Evolutionary conservation across 129 eudicot species (phyloP), one percentile per base, ranked within the genome.

Genomic region (Silybum marianum): DNA sequence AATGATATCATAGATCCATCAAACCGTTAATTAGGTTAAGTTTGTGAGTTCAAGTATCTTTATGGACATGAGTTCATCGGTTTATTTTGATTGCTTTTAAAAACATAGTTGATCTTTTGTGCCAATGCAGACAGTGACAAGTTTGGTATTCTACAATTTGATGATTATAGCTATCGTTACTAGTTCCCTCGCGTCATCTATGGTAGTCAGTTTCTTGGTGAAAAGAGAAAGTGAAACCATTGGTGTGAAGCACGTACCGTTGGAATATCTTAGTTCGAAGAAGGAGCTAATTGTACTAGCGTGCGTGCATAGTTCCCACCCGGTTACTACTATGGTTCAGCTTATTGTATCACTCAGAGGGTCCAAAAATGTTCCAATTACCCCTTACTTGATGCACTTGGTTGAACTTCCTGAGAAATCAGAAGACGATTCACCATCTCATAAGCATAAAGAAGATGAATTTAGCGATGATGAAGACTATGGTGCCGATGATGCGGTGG

Each of bases 321-420:
- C 88, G 1, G 97, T 94, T 28, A 73, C 88, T 42, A 83, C 97
- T 9, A 86, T 92, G 89, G 89, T 94, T n/a, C 87, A 89, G 38
- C 86, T 94, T 23, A 81, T 94, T 48, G 92, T 90, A 60, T 80
- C 96, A 21, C 80, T 87, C 18, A 83, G 88, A 77, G 93, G 98
- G 21, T 75, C 90, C 7, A 86, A 83, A 38, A 69, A 81, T 2
- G 87, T 87, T 36, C 89, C 93, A 16, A 75, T 94, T 25, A 78
- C 93, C 12, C 93, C 97, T 48, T 94, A 94, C 78, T 30, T 90
- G 65, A 87, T 86, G 90, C 98, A 94, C 84, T 84, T 94, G 67
- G 87, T 94, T 26, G 97, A 94, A 86, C 96, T 94, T n/a, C 97
- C 92, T 0, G 92, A 89, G 70, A 85, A 89, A 77, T 3, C 67